Percentiles rank a stretch among this genome's conserved stretches.
phyloP scores from a whole-genome alignment of 1,284 basidiomycete species.

The Ganoderma resinaceum region DNA sequence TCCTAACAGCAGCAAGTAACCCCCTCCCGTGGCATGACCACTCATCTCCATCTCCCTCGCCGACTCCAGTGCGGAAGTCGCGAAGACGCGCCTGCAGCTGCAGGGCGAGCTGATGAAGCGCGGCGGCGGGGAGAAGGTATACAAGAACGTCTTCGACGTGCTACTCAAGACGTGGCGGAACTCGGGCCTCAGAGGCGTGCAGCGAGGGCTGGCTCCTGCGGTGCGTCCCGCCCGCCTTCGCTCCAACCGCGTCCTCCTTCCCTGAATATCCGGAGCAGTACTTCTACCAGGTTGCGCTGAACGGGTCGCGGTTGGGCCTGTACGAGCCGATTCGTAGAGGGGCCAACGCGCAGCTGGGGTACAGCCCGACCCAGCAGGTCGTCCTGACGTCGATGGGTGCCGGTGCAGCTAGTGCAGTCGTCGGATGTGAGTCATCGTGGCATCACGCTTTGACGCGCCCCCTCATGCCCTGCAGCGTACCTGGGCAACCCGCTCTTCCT shows the following conservation, averaged over 20 bases:
- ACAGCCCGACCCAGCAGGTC: neutral
- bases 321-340: neutral
- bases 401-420: neutral
- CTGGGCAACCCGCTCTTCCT: conserved; percentile 95
- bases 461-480: conserved; percentile 14
- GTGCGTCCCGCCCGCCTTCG: conserved; percentile 55
- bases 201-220: conserved; percentile 89
- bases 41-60: too few relatives aligned
- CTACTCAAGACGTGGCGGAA: conserved; percentile 90
- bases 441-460: neutral
- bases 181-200: conserved; percentile 90
- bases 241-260: neutral
- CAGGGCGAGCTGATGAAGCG: neutral
- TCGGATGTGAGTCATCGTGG: neutral
- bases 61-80: neutral
- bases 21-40: too few relatives aligned
- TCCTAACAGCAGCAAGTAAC: neutral
- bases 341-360: neutral
- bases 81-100: neutral
- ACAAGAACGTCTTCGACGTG: conserved; percentile 89
- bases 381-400: neutral
- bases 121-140: conserved; percentile 74
- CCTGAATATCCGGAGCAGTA: neutral
- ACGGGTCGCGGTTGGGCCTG: neutral
- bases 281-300: neutral